A percentile compares a stretch with the other conserved stretches of the same genome.
Conservation (phyloP, 1,139 yeast species). For the Saccharomyces pastorianus region DNA sequence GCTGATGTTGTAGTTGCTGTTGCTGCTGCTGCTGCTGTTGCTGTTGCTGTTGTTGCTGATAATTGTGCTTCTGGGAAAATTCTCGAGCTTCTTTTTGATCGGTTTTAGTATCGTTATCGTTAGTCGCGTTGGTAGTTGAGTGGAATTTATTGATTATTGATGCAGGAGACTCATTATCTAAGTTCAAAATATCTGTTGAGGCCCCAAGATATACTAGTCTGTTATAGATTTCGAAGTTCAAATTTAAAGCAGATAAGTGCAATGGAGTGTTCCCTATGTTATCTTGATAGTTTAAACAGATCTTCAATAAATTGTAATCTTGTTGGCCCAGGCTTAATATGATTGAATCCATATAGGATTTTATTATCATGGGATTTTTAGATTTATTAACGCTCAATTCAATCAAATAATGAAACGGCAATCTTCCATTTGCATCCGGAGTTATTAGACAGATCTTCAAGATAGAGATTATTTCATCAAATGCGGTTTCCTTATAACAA, state of each 20-base stretch:
- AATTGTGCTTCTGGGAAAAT: neutral
- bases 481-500: slow-evolving; percentile 71
- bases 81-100: neutral
- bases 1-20: slow-evolving; percentile 5
- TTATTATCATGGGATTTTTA: slow-evolving; percentile 34
- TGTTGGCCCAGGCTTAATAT: slow-evolving; percentile 32
- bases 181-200: slow-evolving; percentile 24
- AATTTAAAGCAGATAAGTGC: slow-evolving; percentile 45
- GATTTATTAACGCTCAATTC: slow-evolving; percentile 50
- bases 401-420: slow-evolving; percentile 66
- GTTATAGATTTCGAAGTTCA: slow-evolving; percentile 28
- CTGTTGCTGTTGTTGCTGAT: neutral
- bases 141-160: slow-evolving; percentile 33
- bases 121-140: slow-evolving; percentile 1
- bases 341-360: slow-evolving; percentile 37
- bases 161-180: slow-evolving; percentile 28
- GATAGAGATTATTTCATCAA: slow-evolving; percentile 60
- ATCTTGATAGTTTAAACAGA: slow-evolving; percentile 63
- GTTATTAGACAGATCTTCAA: slow-evolving; percentile 63
- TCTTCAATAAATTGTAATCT: slow-evolving; percentile 43
- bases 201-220: slow-evolving; percentile 28
- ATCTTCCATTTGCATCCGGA: slow-evolving; percentile 64
- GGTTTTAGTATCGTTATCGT: slow-evolving; percentile 4
- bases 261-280: slow-evolving; percentile 61
- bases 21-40: slow-evolving; percentile 3